phyloP scores from a whole-genome alignment of 2,329 filamentous ascomycete genomes.

The Gnomoniopsis sp. region DNA sequence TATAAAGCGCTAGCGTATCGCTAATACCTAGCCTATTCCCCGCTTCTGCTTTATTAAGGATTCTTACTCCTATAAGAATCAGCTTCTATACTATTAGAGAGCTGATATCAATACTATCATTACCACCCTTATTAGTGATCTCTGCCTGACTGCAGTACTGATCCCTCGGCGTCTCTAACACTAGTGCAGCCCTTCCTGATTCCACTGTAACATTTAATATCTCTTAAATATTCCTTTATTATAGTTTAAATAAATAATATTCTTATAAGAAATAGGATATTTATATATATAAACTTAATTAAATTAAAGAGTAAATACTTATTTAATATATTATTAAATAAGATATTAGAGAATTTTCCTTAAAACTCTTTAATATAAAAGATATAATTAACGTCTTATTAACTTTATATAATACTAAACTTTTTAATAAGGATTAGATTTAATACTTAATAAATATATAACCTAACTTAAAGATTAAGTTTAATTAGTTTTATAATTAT shows the following conservation, averaged over 20 bases:
- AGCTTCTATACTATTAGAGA: too few relatives aligned
- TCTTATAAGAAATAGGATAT: not conserved
- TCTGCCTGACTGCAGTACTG: too few relatives aligned
- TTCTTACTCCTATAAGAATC: too few relatives aligned
- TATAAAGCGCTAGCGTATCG: too few relatives aligned
- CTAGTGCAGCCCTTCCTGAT: too few relatives aligned
- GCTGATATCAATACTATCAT: too few relatives aligned
- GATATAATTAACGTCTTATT: not conserved
- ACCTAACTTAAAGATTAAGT: not conserved
- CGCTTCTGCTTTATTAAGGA: too few relatives aligned
- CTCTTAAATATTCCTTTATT: not conserved
- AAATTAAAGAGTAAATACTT: not conserved
- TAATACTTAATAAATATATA: not conserved
- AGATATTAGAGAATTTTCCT: not conserved
- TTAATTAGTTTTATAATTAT: too few relatives aligned
- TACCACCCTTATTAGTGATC: too few relatives aligned
- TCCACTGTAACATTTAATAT: too few relatives aligned
- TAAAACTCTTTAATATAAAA: not conserved
- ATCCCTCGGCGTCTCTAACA: too few relatives aligned
- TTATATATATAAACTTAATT: not conserved
- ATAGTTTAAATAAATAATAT: not conserved
- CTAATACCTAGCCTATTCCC: too few relatives aligned
- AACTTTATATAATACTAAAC: not conserved
- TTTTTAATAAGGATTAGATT: not conserved
- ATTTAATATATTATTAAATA: conserved; percentile 1